phyloP scores from a whole-genome alignment of 2,329 filamentous ascomycete species.

The Lecanoromycetidae sp. region DNA sequence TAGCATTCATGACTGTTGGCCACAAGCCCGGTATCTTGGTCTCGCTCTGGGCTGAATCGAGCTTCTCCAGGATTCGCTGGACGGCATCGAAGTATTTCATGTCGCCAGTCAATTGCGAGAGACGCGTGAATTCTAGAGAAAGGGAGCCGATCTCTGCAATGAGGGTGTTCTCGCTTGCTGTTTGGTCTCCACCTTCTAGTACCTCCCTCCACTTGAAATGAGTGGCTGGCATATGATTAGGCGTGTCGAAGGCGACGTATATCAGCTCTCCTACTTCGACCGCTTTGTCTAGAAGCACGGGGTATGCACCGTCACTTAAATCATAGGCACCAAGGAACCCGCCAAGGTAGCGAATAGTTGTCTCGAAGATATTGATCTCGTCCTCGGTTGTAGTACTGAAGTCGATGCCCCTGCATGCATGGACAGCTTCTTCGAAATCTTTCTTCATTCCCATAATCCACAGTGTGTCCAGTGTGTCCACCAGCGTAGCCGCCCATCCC shows the following conservation, averaged over 20 bases:
- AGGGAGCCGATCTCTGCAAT: conserved; percentile 47
- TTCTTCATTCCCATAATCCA: conserved; percentile 58
- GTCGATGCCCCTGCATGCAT: conserved; percentile 47
- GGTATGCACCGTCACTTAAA: conserved; percentile 43
- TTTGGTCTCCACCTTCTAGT: conserved; percentile 22
- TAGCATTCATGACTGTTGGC: conserved; percentile 43
- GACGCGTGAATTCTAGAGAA: conserved; percentile 49
- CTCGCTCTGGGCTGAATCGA: conserved; percentile 42
- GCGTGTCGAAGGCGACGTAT: conserved; percentile 56
- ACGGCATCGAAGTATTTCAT: conserved; percentile 51
- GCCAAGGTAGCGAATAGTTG: conserved; percentile 58
- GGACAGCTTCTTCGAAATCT: conserved; percentile 53
- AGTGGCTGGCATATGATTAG: conserved; percentile 52
- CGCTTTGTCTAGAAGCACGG: conserved; percentile 49
- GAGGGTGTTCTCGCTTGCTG: conserved; percentile 19
- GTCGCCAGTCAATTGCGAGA: conserved; percentile 52
- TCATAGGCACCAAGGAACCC: conserved; percentile 60
- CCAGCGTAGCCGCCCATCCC: conserved; percentile 55
- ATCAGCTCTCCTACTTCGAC: conserved; percentile 52
- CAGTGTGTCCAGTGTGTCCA: conserved; percentile 57
- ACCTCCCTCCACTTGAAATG: conserved; percentile 44
- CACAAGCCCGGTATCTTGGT: conserved; percentile 52
- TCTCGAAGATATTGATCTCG: conserved; percentile 57
- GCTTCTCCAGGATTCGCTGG: conserved; percentile 43
- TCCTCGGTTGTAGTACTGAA: conserved; percentile 42